A percentile compares a stretch with the other conserved stretches of the same genome.
Conservation (phyloP, 2,329 filamentous ascomycete species). For the Magnaporthales sp. region DNA sequence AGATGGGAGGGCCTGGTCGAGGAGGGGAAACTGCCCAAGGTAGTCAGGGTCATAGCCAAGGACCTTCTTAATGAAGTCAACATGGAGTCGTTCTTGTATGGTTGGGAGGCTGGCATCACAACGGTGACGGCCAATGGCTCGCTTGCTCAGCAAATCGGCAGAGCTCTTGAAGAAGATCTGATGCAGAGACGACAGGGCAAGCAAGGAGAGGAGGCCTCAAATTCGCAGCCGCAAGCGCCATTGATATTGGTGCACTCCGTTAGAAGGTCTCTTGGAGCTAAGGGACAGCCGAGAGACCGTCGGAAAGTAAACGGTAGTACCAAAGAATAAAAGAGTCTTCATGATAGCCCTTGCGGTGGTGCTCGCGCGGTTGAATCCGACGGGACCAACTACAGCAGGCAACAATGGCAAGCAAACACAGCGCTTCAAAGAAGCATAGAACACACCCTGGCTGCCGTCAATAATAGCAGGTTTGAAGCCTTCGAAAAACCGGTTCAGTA, state of each 20-base stretch:
- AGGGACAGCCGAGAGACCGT: neutral
- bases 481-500: neutral
- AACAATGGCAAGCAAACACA: neutral
- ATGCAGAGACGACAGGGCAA: neutral
- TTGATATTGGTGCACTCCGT: neutral
- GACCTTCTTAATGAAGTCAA: conserved; percentile 38
- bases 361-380: neutral
- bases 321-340: neutral
- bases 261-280: neutral
- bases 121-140: conserved; percentile 65
- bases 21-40: conserved; percentile 38
- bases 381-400: neutral
- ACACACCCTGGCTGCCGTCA: neutral
- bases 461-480: neutral
- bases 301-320: neutral
- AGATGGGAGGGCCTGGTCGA: conserved; percentile 28
- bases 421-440: neutral
- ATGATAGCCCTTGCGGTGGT: neutral
- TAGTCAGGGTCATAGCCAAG: conserved; percentile 23
- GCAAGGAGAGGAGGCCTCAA: neutral
- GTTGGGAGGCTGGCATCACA: conserved; percentile 54
- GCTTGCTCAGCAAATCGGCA: conserved; percentile 51
- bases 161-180: conserved; percentile 10
- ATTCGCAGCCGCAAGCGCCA: neutral
- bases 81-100: conserved; percentile 61